Evolutionary conservation across 2,329 filamentous ascomycete genomes (phyloP).

Genomic region (Verruconis gallopava): DNA sequence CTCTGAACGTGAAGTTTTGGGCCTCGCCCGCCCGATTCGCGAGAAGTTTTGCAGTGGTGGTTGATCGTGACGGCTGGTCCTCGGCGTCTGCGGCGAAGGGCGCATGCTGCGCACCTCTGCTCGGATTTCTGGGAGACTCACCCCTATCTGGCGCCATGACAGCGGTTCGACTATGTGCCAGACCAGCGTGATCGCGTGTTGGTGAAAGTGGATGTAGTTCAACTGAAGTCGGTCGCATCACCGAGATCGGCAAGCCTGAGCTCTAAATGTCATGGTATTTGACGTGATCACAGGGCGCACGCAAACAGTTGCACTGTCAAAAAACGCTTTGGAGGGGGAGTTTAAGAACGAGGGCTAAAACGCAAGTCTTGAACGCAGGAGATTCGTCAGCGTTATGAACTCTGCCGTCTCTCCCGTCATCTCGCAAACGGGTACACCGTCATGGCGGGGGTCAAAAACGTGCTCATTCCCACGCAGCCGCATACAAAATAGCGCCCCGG

Average conservation of each 20-base stretch:
- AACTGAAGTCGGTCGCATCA: not conserved
- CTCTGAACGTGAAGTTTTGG: constrained; percentile 68
- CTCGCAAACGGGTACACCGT: too few relatives aligned
- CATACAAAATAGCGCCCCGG: too few relatives aligned
- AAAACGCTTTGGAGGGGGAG: too few relatives aligned
- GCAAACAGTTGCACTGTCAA: too few relatives aligned
- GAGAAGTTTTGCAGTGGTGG: constrained; percentile 10
- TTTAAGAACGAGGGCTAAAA: too few relatives aligned
- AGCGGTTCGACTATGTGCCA: not conserved
- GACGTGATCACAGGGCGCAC: not conserved
- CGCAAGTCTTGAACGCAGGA: too few relatives aligned
- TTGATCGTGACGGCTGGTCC: not conserved
- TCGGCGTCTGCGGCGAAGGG: not conserved
- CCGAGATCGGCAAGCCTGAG: not conserved
- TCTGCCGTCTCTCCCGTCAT: too few relatives aligned
- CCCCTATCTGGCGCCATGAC: constrained; percentile 2
- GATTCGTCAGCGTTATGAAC: too few relatives aligned
- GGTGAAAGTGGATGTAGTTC: not conserved
- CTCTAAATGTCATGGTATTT: not conserved
- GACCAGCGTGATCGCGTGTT: not conserved
- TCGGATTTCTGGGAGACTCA: not conserved
- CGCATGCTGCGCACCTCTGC: not conserved
- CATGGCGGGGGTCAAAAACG: too few relatives aligned
- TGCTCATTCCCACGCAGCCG: too few relatives aligned
- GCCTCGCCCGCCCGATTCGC: constrained; percentile 27